These are phyloP conservation scores for Acer yangbiense DNA, from an alignment of 345 rosid genomes.

Conservation along the genomic window DNA sequence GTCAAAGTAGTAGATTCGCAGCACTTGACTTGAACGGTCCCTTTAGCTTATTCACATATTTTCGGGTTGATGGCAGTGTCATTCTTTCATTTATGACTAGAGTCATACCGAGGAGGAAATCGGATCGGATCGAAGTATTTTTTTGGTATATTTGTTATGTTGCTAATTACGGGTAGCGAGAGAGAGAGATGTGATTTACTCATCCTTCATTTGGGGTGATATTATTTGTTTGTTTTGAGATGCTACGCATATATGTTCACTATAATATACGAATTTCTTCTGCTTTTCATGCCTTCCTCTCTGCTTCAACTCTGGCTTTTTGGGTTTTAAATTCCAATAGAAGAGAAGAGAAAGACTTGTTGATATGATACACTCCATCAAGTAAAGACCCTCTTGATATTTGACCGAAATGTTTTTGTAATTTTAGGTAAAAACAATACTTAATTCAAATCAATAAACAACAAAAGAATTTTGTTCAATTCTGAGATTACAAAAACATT, in stretches of 20 bases:
- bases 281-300: not conserved
- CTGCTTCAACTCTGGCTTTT: not conserved
- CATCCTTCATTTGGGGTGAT: slow-evolving; percentile 13
- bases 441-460: not conserved
- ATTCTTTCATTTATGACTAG: slow-evolving; percentile 35
- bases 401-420: not conserved
- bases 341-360: no score
- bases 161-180: not conserved
- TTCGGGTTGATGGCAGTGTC: slow-evolving; percentile 12
- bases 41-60: not conserved
- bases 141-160: not conserved
- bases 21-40: not conserved
- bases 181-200: slow-evolving; percentile 8
- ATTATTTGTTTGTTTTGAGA: slow-evolving; percentile 16
- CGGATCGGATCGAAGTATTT: not conserved
- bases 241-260: not conserved
- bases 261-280: slow-evolving; percentile 10
- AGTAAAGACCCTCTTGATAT: not conserved
- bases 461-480: no score
- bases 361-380: no score
- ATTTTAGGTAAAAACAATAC: no score
- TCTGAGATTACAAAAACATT: no score
- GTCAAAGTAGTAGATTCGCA: slow-evolving; percentile 76
- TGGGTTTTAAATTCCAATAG: no score
- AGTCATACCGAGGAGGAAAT: not conserved